Evolutionary conservation across 257 asterid species (phyloP).

Genomic region (Paulownia fortunei): DNA sequence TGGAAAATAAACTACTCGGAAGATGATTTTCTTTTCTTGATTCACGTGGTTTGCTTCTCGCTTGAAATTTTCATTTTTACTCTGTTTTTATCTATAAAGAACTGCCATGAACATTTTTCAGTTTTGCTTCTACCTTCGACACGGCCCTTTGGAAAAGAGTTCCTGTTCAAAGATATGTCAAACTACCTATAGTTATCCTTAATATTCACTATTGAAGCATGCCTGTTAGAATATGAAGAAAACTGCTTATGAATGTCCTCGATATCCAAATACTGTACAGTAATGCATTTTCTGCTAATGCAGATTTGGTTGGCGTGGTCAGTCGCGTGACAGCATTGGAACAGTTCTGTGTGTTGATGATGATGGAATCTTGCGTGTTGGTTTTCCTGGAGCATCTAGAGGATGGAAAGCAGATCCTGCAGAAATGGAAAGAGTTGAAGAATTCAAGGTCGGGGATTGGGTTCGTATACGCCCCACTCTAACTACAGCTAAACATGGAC

Average conservation of each 20-base stretch:
- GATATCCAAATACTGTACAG: neutral
- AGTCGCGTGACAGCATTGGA: slow-evolving; percentile 91
- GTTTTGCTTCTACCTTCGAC: neutral
- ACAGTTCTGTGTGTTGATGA: slow-evolving; percentile 98
- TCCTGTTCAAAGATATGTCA: neutral
- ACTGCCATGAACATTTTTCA: neutral
- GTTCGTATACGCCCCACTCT: slow-evolving; percentile 95
- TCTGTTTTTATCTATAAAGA: neutral
- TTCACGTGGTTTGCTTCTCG: neutral
- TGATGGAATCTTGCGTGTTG: slow-evolving; percentile 97
- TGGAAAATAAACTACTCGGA: slow-evolving; percentile 17
- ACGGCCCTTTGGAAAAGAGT: neutral
- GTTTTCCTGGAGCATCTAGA: slow-evolving; percentile 99
- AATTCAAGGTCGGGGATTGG: slow-evolving; percentile 98
- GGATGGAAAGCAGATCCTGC: slow-evolving; percentile 99
- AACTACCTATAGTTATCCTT: slow-evolving; percentile 2
- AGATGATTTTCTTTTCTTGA: neutral
- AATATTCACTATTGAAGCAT: slow-evolving; percentile 24
- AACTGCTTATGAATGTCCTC: neutral
- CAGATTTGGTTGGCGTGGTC: slow-evolving; percentile 99
- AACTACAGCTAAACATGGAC: slow-evolving; percentile 94
- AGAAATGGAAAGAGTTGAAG: slow-evolving; percentile 99
- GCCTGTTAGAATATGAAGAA: neutral
- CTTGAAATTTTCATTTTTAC: slow-evolving; percentile 5
- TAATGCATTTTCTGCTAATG: slow-evolving; percentile 35